Evolutionary conservation across 805 yeast genomes (phyloP), one percentile per base, ranked within the genome.

Genomic region (Isabelozyma rhagii): DNA sequence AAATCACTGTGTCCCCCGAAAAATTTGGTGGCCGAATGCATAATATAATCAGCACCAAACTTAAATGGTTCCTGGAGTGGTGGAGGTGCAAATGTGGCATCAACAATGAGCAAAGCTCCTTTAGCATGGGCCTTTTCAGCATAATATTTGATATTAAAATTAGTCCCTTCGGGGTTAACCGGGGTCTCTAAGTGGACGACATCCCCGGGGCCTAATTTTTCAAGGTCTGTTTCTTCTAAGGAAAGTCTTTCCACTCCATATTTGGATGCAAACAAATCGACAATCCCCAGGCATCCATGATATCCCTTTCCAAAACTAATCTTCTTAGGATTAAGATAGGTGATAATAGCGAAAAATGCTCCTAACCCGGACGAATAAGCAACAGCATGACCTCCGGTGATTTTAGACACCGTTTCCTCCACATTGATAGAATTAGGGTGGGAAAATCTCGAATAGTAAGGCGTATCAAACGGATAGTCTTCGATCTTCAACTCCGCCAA

Each of bases 1-100:
- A 91, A 71, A 65, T 92, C 97, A 6, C 96, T 88, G 68, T 92
- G 97, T n/a, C 98, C 97, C 39, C 96, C 97, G 61, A 90, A 86
- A 69, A 86, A 93, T 64, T 92, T 92, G 0, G 97, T 92, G 1
- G 91, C 97, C 1, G 97, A 89, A 66, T 92, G 97, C 80, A 93
- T 73, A n/a, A 93, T 83, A 55, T 90, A 69, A 66, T 93, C 97
- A 29, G 87, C 97, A 44, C 93, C 97, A 59, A 81, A 85, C 39
- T 77, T 76, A 69, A 90, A 89, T 5, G 96, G 93, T 52, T 89
- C 81, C 58, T 83, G 87, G 50, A 91, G 69, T 14, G 97, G 97
- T 11, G 96, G 96, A 17, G 97, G 97, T 8, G 97, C 97, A 68
- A 93, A 89, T 0, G 97, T 93, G 5, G 97, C 79, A 67, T 92